Base-by-base conservation (phyloP, 1,284 basidiomycete species). In the Ustilago esculenta region DNA sequence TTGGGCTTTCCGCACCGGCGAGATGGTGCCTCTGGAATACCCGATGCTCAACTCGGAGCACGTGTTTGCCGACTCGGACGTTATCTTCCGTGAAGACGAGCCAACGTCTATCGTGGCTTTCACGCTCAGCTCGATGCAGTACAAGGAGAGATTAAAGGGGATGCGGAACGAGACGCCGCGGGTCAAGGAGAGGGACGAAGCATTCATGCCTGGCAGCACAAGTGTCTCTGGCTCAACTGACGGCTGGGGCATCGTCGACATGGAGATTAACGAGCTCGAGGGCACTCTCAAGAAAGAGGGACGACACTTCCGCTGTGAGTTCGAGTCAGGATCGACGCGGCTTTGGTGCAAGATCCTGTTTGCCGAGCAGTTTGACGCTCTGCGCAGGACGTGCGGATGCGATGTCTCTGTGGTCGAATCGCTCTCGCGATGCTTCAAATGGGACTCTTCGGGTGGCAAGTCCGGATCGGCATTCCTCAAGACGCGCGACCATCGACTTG, bases 61-160 rank as follows among this genome's bases (percentile, higher is more conserved):
- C 78, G 90, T 98, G 45, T 98, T 98, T 83, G 88, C 92, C 25
- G 95, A 98, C 79, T 94, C 92, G 14, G 90, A 90, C 1, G 46
- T 78, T 33, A 95, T 98, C 44, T 91, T 98, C 23, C 88, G 96
- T 20, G 95, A 94, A 43, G 94, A 98, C 81, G 96, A 99, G 82
- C 96, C 96, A 3, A 97, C 94, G 0, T 97, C 94, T 9, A 96
- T 98, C 75, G 95, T 98, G 69, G 95, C 96, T 4, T 89, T 98
- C 52, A 94, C 94, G 9, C 85, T 99, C 40, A 92, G 92, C 75
- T 94, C 94, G 3, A 89, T 89, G 21, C 90, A 90, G 68, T 96
- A 98, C 82, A 65, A 70, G 34, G 76, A 80, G 34, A 72, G 75
- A 40, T 63, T 81, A 33, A 60, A 49, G 21, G 66, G 70, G 17